These are phyloP conservation scores for Alternaria sp. DNA, from an alignment of 2,329 filamentous ascomycete species.

Conservation along the genomic window DNA sequence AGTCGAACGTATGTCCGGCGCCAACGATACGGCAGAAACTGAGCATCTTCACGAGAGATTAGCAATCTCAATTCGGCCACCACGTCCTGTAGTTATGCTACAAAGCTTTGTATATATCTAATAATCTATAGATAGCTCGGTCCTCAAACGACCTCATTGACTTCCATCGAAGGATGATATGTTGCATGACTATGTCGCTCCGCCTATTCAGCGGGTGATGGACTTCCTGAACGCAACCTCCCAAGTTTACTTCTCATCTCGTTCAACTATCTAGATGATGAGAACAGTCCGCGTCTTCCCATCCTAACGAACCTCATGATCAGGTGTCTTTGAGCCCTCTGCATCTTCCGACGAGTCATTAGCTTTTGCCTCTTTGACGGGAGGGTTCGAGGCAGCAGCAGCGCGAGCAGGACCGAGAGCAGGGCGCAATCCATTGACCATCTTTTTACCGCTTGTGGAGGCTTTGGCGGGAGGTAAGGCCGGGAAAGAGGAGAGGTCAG, in stretches of 20 bases:
- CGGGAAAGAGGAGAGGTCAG: background rate
- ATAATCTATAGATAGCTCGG: background rate
- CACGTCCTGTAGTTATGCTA: background rate
- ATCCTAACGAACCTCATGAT: constrained; percentile 17
- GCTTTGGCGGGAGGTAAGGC: background rate
- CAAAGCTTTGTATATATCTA: background rate
- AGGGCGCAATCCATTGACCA: background rate
- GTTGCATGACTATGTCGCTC: background rate
- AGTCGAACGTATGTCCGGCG: background rate
- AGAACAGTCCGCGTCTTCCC: constrained; percentile 23
- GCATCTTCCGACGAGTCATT: constrained; percentile 16
- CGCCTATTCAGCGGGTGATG: background rate
- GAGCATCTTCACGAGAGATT: background rate
- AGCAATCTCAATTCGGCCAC: background rate
- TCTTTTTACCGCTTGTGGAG: background rate
- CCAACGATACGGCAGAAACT: background rate
- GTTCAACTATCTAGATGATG: constrained; percentile 5
- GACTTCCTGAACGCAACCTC: background rate
- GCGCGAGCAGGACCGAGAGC: background rate
- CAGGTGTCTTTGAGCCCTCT: constrained; percentile 22
- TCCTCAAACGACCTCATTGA: background rate
- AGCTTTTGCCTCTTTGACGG: background rate
- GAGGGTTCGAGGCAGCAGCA: constrained; percentile 1
- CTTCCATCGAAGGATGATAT: background rate
- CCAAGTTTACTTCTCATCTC: background rate